Conservation (phyloP, 768 basidiomycete species). For the Fistulinella prunicolor region DNA sequence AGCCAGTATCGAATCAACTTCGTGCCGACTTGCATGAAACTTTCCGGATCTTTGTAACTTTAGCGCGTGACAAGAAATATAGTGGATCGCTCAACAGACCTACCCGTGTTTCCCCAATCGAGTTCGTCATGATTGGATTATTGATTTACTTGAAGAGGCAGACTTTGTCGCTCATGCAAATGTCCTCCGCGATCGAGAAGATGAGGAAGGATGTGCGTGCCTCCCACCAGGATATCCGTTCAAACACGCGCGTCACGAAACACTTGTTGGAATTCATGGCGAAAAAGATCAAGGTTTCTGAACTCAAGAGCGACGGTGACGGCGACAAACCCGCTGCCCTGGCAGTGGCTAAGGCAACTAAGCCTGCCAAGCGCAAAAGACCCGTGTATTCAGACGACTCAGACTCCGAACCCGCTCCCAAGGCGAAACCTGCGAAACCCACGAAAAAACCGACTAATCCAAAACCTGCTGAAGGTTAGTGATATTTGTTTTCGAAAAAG, state of each 20-base stretch:
- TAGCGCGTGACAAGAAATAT: slow-evolving; percentile 34
- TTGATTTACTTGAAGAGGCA: slow-evolving; percentile 38
- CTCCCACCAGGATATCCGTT: slow-evolving; percentile 39
- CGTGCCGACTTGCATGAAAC: slow-evolving; percentile 30
- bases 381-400: slow-evolving; percentile 22
- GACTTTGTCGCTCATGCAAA: slow-evolving; percentile 36
- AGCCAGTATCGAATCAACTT: slow-evolving; percentile 27
- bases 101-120: slow-evolving; percentile 40
- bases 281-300: slow-evolving; percentile 31
- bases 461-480: slow-evolving; percentile 16
- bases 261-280: slow-evolving; percentile 33
- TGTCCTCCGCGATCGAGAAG: slow-evolving; percentile 41
- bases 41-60: slow-evolving; percentile 33
- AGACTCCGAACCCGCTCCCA: slow-evolving; percentile 17
- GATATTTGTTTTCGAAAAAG: neutral
- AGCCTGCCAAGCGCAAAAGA: slow-evolving; percentile 29
- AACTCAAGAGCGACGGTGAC: slow-evolving; percentile 32
- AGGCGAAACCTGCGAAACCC: slow-evolving; percentile 13
- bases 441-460: slow-evolving; percentile 2
- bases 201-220: slow-evolving; percentile 39
- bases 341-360: slow-evolving; percentile 7
- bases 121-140: slow-evolving; percentile 44
- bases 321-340: slow-evolving; percentile 29
- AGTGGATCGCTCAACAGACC: slow-evolving; percentile 33
- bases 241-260: slow-evolving; percentile 37